Percentiles rank a stretch among this genome's conserved stretches.
These are phyloP conservation scores for Aspergillus sclerotiicarbonarius DNA, from an alignment of 495 filamentous ascomycete species.

Conservation along the genomic window DNA sequence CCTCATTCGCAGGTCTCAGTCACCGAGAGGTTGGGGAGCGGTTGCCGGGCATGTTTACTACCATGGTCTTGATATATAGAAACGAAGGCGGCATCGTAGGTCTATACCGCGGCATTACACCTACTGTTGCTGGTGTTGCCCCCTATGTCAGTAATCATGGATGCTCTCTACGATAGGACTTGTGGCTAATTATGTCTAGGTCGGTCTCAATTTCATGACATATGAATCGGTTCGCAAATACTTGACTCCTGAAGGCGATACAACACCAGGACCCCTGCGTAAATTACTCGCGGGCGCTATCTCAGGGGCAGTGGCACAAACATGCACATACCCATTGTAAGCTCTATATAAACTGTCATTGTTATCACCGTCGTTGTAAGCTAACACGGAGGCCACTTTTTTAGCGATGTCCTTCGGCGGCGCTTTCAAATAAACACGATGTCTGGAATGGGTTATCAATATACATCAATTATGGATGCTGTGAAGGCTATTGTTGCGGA, in stretches of 20 bases:
- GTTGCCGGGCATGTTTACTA: conserved; percentile 90
- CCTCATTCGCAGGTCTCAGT: conserved; percentile 79
- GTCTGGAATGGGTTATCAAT: conserved; percentile 97
- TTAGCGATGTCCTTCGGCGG: conserved; percentile 87
- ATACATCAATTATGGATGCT: conserved; percentile 82
- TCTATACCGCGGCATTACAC: conserved; percentile 88
- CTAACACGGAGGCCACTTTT: not conserved
- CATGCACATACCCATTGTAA: conserved; percentile 97
- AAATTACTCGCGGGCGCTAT: conserved; percentile 88
- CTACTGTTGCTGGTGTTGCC: conserved; percentile 92
- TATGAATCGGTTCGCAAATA: conserved; percentile 86
- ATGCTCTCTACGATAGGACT: not conserved
- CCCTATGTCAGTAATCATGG: conserved; percentile 72
- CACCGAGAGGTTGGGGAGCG: conserved; percentile 45
- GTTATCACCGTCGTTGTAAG: not conserved
- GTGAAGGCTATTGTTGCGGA: conserved; percentile 74
- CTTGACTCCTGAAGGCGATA: conserved; percentile 83
- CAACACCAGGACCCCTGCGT: conserved; percentile 73
- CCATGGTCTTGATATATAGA: conserved; percentile 80
- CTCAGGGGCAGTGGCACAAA: conserved; percentile 94
- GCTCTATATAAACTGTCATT: conserved; percentile 28
- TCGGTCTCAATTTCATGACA: conserved; percentile 96
- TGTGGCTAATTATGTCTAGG: conserved; percentile 50
- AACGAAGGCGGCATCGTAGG: conserved; percentile 82
- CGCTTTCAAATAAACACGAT: conserved; percentile 99